Evolutionary conservation across 257 asterid species (phyloP).

Genomic region (Gynochthodes officinalis): DNA sequence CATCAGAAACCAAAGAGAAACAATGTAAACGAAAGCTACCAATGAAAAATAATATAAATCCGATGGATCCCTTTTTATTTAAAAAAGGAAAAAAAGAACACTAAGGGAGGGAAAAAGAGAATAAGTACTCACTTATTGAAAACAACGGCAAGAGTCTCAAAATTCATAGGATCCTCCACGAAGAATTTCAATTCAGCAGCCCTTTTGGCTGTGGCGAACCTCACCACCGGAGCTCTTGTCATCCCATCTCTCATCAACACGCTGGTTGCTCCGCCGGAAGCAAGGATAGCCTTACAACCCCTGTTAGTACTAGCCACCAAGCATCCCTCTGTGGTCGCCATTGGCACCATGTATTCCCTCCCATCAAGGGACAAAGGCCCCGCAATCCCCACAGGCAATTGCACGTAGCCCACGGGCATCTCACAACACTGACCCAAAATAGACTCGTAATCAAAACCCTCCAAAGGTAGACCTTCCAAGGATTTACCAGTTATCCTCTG

Average conservation of each 20-base stretch:
- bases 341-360: constrained; percentile 49
- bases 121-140: constrained; percentile 45
- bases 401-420: constrained; percentile 68
- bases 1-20: neutral
- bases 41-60: neutral
- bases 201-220: constrained; percentile 45
- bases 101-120: neutral
- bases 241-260: constrained; percentile 45
- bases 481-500: constrained; percentile 54
- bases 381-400: constrained; percentile 58
- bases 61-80: neutral
- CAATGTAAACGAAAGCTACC: neutral
- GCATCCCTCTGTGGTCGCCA: constrained; percentile 66
- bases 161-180: constrained; percentile 46
- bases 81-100: neutral
- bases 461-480: constrained; percentile 49
- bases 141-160: constrained; percentile 38
- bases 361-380: constrained; percentile 62
- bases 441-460: constrained; percentile 52
- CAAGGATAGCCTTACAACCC: constrained; percentile 57
- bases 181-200: constrained; percentile 50
- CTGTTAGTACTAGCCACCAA: constrained; percentile 61
- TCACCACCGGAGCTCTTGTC: constrained; percentile 63
- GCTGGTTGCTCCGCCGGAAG: constrained; percentile 48
- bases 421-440: constrained; percentile 66